Base-by-base conservation (phyloP, 352 stramenopile genomes). In the Pythium monospermum region DNA sequence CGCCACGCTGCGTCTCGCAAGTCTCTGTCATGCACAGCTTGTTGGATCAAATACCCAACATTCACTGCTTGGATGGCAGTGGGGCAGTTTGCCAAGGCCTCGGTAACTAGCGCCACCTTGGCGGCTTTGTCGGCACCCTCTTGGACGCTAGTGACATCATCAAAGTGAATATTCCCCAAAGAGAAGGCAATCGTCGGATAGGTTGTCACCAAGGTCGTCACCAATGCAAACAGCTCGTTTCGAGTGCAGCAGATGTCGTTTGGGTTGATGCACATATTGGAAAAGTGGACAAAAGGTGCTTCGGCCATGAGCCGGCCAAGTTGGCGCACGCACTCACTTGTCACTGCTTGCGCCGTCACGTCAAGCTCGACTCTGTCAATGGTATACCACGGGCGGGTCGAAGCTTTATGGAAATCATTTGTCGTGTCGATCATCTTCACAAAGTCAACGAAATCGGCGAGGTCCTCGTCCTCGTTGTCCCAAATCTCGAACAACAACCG, bases 351-450 rank as follows among this genome's bases (percentile, higher is more conserved):
- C 2, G 15, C 31, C 0, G 28, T 44, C 11, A 36, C n/a, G 19
- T 59, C 52, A 12, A 59, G 32, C 25, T 45, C 52, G 26, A 59
- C 35, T 8, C 42, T 25, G 19, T 53, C 43, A 6, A 59, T 18
- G 2, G 16, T 32, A 23, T 28, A 59, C 52, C 52, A 59, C 12
- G 26, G n/a, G 18, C 4, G 1, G 6, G 13, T n/a, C n/a, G n/a
- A n/a, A n/a, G 32, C 6, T 22, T 7, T 22, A 18, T 21, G 16
- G 6, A 18, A 15, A 19, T 6, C 5, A 23, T 13, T 28, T 21
- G 19, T 18, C 4, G 15, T 12, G 15, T 10, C 35, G 42, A 59
- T 33, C 7, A 19, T 27, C 23, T 21, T 4, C 0, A 59, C 33
- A 10, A 59, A 53, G 0, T 26, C 32, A 10, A 41, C 22, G 13